Base-by-base conservation (phyloP, 2,329 filamentous ascomycete species). In the Epichloe gansuensis region DNA sequence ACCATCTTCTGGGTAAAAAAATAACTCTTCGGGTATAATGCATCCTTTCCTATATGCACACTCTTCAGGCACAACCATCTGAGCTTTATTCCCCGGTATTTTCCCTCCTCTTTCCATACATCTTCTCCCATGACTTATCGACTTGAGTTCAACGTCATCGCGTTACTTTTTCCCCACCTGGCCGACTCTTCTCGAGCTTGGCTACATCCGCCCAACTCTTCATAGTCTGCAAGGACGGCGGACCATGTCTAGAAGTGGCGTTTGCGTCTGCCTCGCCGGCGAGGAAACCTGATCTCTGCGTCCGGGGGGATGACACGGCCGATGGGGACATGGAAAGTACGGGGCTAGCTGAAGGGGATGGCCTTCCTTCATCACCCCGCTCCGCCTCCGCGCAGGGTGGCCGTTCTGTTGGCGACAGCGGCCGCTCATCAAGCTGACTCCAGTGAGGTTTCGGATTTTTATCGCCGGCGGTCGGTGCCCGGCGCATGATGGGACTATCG, bases 181-280 rank as follows among this genome's bases (percentile, higher is more conserved):
- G 21, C 5, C 38, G 43, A 17, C 51, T 53, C 51, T 59, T 59
- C 3, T 61, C 60, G n/a, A 59, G 55, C 13, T 59, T 60, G 12
- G 66, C 68, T 4, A 71, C 66, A 53, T 71, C 69, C 9, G 69
- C 69, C 69, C 69, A 72, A 51, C 68, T 71, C 60, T 64, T 66
- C 42, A 60, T 57, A 11, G 66, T 58, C 23, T 65, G 66, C 34
- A 71, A 52, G 4, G 67, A 59, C 11, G 68, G 68, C 5, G 66
- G 57, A 31, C 49, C 52, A 12, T 58, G 60, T 15, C 57, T 51
- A 25, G 51, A 48, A 27, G 57, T 59, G 2, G 56, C 50, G 7
- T 59, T 57, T 1, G 53, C 54, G 2, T 54, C 55, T 6, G 48
- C 55, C 15, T 52, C 56, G 2, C 56, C 59, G 4, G 48, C 41